Conservation (phyloP, 148 eudicot genomes). For the Vaccinium vitisidaea region DNA sequence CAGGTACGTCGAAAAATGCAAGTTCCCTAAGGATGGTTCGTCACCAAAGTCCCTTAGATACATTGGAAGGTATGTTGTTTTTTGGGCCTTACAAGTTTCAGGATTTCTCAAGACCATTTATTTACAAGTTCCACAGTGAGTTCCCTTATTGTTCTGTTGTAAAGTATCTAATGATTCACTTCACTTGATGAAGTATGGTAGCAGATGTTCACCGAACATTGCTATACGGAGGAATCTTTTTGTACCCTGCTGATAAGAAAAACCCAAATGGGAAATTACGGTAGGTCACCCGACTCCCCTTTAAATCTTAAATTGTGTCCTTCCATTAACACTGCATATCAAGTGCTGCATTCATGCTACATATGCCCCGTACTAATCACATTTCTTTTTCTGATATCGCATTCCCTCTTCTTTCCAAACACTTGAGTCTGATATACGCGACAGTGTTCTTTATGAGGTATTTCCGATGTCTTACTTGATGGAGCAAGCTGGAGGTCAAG, state of each 20-base stretch:
- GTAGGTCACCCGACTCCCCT: slow-evolving; percentile 30
- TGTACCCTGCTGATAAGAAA: slow-evolving; percentile 98
- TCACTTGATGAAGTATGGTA: slow-evolving; percentile 62
- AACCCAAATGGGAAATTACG: slow-evolving; percentile 86
- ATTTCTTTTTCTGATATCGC: neutral
- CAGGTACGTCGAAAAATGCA: slow-evolving; percentile 91
- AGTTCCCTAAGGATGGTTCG: slow-evolving; percentile 85
- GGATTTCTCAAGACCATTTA: neutral
- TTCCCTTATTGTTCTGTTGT: neutral
- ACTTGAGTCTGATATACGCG: neutral
- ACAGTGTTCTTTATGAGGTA: slow-evolving; percentile 55
- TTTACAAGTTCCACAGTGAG: no score
- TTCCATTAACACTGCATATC: neutral
- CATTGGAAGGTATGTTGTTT: slow-evolving; percentile 68
- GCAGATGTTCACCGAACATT: slow-evolving; percentile 98
- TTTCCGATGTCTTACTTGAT: slow-evolving; percentile 61
- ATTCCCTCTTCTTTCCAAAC: neutral
- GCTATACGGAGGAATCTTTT: slow-evolving; percentile 90
- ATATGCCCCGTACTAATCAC: no score
- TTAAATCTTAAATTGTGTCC: neutral
- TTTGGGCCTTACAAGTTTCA: neutral
- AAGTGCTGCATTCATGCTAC: no score
- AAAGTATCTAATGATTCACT: neutral
- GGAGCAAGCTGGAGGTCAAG: slow-evolving; percentile 66
- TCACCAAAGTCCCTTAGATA: slow-evolving; percentile 90